Base-by-base conservation (phyloP, 352 stramenopile genomes). In the Phytopythium kandeliae region DNA sequence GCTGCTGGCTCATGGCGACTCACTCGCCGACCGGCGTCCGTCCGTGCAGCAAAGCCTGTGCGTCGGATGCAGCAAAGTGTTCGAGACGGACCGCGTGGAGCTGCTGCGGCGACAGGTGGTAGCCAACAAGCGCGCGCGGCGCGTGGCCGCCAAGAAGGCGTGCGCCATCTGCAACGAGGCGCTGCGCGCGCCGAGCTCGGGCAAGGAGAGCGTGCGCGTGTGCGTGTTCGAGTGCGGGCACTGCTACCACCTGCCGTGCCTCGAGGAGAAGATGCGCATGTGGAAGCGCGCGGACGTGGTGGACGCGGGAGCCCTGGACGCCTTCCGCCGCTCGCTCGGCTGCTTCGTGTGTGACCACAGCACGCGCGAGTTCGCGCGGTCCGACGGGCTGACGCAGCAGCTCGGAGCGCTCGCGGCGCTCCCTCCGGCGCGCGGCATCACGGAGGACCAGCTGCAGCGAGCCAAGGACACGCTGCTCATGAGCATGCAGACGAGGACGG, bases 261-360 rank as follows among this genome's bases (percentile, higher is more conserved):
- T 93, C 9, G 78, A 90, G 42, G 83, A 93, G 53, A 89, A 91
- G 57, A 87, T 86, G 73, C 78, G 80, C n/a, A 86, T 91, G 71
- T 91, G 83, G 79, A 91, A 90, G 60, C 79, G 69, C n/a, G 46
- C 71, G 2, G 68, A 86, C 28, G 66, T 70, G 1, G 67, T 86
- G 2, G 65, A 74, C 33, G 58, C 67, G 15, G 65, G 69, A 8
- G 63, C 86, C 41, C 25, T 80, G 21, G 75, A 58, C 17, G 62
- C 63, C 19, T 36, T 79, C 16, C 69, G 57, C 17, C 60, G 73
- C 13, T 62, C 72, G 11, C 69, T 89, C 4, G 79, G 79, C 9
- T 93, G 83, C 63, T 91, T 91, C 56, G 74, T 91, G 28, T 93
- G 83, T 50, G 79, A 93, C 57, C 79, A 93, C 71, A 86, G 67